Percentiles rank a stretch among this genome's conserved stretches.
These are phyloP conservation scores for Cornus suecica DNA, from an alignment of 148 eudicot genomes.

Conservation along the genomic window DNA sequence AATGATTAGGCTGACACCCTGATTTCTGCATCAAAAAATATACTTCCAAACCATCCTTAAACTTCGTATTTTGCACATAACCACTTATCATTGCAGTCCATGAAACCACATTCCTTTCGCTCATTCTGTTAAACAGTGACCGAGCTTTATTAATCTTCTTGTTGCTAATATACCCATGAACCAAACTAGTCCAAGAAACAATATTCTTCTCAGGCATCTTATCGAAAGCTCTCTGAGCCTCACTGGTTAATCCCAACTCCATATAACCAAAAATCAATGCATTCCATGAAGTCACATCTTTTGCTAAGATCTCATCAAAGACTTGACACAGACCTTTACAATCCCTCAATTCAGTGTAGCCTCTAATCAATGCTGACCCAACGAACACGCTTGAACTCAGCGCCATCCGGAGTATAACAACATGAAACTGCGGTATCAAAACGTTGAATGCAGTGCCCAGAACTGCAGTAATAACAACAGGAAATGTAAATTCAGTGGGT, in stretches of 20 bases:
- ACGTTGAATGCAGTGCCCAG: constrained; percentile 23
- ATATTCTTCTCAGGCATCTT: constrained; percentile 52
- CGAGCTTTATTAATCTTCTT: constrained; percentile 43
- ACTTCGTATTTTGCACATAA: constrained; percentile 35
- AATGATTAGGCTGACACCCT: constrained; percentile 48
- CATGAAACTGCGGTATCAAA: constrained; percentile 73
- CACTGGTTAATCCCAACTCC: constrained; percentile 50
- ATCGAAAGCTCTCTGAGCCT: constrained; percentile 50
- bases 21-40: constrained; percentile 49
- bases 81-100: constrained; percentile 86
- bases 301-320: constrained; percentile 48
- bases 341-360: constrained; percentile 41
- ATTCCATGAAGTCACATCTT: constrained; percentile 54
- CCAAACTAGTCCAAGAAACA: constrained; percentile 64
- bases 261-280: constrained; percentile 66
- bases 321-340: constrained; percentile 28
- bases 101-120: constrained; percentile 49
- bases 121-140: constrained; percentile 39
- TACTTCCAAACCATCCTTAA: constrained; percentile 44
- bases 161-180: constrained; percentile 62
- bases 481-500: constrained; percentile 57
- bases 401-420: constrained; percentile 32
- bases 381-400: constrained; percentile 38
- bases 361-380: constrained; percentile 63
- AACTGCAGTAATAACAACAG: constrained; percentile 45